Conservation (phyloP, 2,329 filamentous ascomycete species). For the Arthroderma sp. region DNA sequence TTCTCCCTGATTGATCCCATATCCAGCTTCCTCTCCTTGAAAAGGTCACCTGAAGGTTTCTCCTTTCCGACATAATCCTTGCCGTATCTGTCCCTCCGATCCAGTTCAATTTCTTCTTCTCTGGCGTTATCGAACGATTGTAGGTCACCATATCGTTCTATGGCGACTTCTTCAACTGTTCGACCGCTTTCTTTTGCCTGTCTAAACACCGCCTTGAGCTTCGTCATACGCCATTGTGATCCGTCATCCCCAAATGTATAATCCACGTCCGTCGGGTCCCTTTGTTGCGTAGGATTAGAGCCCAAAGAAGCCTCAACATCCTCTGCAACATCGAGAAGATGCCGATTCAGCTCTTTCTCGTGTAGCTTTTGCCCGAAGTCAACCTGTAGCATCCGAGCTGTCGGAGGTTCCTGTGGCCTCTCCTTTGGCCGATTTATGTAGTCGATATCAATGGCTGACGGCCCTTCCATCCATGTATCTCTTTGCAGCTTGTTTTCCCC, state of each 20-base stretch:
- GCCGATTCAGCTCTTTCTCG: conserved; percentile 66
- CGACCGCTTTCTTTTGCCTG: conserved; percentile 61
- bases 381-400: conserved; percentile 34
- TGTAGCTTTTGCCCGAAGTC: conserved; percentile 63
- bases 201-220: conserved; percentile 72
- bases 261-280: conserved; percentile 48
- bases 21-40: conserved; percentile 58
- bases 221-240: conserved; percentile 93
- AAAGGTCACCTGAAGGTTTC: conserved; percentile 78
- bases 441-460: conserved; percentile 69
- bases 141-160: conserved; percentile 69
- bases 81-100: conserved; percentile 71
- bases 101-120: conserved; percentile 85
- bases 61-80: conserved; percentile 72
- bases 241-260: conserved; percentile 86
- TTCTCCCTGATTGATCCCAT: conserved; percentile 37
- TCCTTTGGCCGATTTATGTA: conserved; percentile 54
- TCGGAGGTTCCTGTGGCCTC: conserved; percentile 38
- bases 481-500: conserved; percentile 45
- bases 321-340: conserved; percentile 51
- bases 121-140: conserved; percentile 82
- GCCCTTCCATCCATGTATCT: conserved; percentile 91
- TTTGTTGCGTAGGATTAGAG: conserved; percentile 32
- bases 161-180: conserved; percentile 68
- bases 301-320: conserved; percentile 38